These are phyloP conservation scores for Corchorus capsularis DNA, from an alignment of 345 rosid genomes.

Conservation along the genomic window DNA sequence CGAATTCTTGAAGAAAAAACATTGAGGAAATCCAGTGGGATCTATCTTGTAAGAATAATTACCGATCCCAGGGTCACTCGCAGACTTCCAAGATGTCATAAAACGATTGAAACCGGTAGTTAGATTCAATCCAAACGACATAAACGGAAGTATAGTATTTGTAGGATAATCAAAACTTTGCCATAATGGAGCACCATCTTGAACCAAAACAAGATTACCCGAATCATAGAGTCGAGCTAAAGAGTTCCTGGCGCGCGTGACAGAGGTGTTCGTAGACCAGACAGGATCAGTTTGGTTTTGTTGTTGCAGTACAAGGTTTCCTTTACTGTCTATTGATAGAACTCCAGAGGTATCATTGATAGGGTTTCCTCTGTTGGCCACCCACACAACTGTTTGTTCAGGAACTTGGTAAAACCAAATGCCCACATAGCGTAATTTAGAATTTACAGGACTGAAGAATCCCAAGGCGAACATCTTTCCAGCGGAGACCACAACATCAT, in stretches of 20 bases:
- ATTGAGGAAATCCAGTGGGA: slow-evolving; percentile 49
- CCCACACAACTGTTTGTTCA: slow-evolving; percentile 59
- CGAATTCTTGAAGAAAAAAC: slow-evolving; percentile 38
- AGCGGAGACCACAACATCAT: slow-evolving; percentile 41
- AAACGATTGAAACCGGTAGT: slow-evolving; percentile 31
- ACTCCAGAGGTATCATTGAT: slow-evolving; percentile 41
- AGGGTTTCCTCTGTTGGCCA: slow-evolving; percentile 66
- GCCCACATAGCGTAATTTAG: slow-evolving; percentile 58
- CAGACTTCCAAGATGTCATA: slow-evolving; percentile 53
- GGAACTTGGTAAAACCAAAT: slow-evolving; percentile 66
- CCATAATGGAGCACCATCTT: slow-evolving; percentile 42
- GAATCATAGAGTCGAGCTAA: slow-evolving; percentile 53
- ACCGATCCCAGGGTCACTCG: slow-evolving; percentile 49
- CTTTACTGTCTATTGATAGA: slow-evolving; percentile 38
- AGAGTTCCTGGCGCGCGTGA: slow-evolving; percentile 16
- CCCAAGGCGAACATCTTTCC: slow-evolving; percentile 47
- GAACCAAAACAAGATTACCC: slow-evolving; percentile 58
- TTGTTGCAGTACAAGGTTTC: slow-evolving; percentile 39
- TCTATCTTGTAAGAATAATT: slow-evolving; percentile 44
- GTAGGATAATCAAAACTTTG: slow-evolving; percentile 75
- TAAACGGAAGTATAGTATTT: slow-evolving; percentile 50
- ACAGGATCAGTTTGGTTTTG: slow-evolving; percentile 34
- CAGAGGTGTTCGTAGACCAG: slow-evolving; percentile 53
- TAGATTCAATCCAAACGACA: slow-evolving; percentile 58
- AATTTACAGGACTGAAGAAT: slow-evolving; percentile 49